Evolutionary conservation across 2,329 filamentous ascomycete genomes (phyloP).

Genomic region (Gnomoniopsis sp.): DNA sequence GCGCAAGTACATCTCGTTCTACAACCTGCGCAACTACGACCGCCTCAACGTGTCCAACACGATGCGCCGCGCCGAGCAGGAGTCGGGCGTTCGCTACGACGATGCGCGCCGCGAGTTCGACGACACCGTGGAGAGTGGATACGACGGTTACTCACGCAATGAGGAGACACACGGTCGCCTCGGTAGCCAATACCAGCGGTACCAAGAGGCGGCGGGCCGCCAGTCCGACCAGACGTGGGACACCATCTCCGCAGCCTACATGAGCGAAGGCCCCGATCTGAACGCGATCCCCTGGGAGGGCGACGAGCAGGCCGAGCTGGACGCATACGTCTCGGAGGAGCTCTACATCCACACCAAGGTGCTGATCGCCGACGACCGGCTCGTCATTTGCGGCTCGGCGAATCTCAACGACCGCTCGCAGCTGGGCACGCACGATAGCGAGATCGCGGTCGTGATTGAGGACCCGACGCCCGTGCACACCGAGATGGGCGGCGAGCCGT

Average conservation of each 20-base stretch:
- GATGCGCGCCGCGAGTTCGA: constrained; percentile 62
- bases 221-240: constrained; percentile 63
- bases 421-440: constrained; percentile 86
- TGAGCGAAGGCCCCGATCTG: constrained; percentile 72
- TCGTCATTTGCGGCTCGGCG: constrained; percentile 80
- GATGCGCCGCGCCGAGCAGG: constrained; percentile 58
- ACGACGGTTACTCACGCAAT: constrained; percentile 34
- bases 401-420: constrained; percentile 93
- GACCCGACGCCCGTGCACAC: constrained; percentile 69
- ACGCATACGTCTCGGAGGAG: constrained; percentile 92
- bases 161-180: constrained; percentile 27
- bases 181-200: constrained; percentile 58
- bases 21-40: constrained; percentile 81
- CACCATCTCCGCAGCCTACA: constrained; percentile 76
- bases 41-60: constrained; percentile 69
- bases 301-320: constrained; percentile 70
- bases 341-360: constrained; percentile 93
- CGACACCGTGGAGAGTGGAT: constrained; percentile 47
- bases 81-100: constrained; percentile 66
- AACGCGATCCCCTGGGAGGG: constrained; percentile 68
- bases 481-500: constrained; percentile 70
- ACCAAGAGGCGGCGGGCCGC: constrained; percentile 66
- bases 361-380: constrained; percentile 80
- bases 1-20: constrained; percentile 73
- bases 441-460: constrained; percentile 86